Conservation (phyloP, 352 stramenopile species). For the Globisporangium perplexum region DNA sequence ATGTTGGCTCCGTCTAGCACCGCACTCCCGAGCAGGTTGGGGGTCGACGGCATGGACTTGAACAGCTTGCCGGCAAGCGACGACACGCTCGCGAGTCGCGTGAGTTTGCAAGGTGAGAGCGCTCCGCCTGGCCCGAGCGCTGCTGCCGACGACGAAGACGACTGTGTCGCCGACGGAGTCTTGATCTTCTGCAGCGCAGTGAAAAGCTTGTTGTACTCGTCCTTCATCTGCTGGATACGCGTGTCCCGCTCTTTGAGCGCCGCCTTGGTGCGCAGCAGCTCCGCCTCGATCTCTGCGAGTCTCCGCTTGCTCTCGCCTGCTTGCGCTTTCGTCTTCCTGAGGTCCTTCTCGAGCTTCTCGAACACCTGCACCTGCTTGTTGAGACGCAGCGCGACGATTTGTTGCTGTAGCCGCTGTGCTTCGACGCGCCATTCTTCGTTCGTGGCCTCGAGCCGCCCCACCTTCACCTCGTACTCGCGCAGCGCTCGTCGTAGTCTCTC, state of each 20-base stretch:
- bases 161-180: constrained; percentile 8
- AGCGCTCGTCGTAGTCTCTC: constrained; percentile 46
- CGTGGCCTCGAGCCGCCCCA: constrained; percentile 29
- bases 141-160: not conserved
- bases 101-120: not conserved
- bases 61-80: not conserved
- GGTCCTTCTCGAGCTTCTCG: constrained; percentile 47
- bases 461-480: constrained; percentile 45
- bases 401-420: constrained; percentile 45
- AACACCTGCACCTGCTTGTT: constrained; percentile 46
- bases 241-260: constrained; percentile 45
- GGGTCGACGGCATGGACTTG: constrained; percentile 3
- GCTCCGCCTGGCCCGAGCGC: not conserved
- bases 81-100: constrained; percentile 1
- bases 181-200: constrained; percentile 62
- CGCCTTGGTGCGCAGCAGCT: constrained; percentile 44
- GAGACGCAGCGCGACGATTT: constrained; percentile 38
- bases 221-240: constrained; percentile 50
- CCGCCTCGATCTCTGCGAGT: constrained; percentile 33
- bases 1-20: not conserved
- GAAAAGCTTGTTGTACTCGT: constrained; percentile 75
- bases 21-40: not conserved
- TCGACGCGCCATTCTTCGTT: constrained; percentile 39
- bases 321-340: constrained; percentile 22
- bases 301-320: constrained; percentile 20